Percentiles rank a stretch among this genome's conserved stretches.
These are phyloP conservation scores for Argentina anserina DNA, from an alignment of 306 rosid genomes.

Conservation along the genomic window DNA sequence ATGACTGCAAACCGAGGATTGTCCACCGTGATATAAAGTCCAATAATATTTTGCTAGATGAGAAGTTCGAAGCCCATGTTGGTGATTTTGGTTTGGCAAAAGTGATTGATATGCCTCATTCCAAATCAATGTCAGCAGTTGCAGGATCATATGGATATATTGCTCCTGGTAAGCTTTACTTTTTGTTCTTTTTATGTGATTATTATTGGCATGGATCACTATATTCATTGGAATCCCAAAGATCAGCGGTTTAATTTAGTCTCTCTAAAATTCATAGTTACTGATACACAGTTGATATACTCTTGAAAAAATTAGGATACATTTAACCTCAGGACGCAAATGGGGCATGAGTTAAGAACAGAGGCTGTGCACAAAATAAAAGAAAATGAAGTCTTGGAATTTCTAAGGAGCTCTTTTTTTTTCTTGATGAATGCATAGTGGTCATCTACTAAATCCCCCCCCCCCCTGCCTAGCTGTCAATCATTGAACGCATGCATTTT, in stretches of 20 bases:
- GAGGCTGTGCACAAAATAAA: neutral
- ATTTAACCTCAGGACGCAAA: neutral
- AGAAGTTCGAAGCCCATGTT: conserved; percentile 86
- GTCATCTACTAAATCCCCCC: neutral
- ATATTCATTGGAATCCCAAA: neutral
- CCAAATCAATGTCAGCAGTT: conserved; percentile 95
- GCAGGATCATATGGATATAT: conserved; percentile 99
- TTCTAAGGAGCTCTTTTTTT: neutral
- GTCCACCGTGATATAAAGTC: conserved; percentile 95
- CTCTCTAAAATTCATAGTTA: neutral
- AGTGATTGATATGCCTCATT: conserved; percentile 95
- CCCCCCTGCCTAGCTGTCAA: neutral
- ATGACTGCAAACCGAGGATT: conserved; percentile 91
- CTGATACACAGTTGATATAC: too few species aligned
- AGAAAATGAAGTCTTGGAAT: neutral
- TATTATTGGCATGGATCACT: neutral
- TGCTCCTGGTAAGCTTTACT: conserved; percentile 77
- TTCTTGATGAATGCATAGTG: neutral
- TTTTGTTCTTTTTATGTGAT: neutral
- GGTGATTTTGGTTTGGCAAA: conserved; percentile 99
- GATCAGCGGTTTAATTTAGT: neutral
- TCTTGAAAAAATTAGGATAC: too few species aligned
- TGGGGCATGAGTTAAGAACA: neutral
- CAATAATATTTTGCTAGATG: conserved; percentile 84
- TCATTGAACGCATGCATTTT: neutral